phyloP scores from a whole-genome alignment of 106 monocot species.

The Platanthera zijinensis region DNA sequence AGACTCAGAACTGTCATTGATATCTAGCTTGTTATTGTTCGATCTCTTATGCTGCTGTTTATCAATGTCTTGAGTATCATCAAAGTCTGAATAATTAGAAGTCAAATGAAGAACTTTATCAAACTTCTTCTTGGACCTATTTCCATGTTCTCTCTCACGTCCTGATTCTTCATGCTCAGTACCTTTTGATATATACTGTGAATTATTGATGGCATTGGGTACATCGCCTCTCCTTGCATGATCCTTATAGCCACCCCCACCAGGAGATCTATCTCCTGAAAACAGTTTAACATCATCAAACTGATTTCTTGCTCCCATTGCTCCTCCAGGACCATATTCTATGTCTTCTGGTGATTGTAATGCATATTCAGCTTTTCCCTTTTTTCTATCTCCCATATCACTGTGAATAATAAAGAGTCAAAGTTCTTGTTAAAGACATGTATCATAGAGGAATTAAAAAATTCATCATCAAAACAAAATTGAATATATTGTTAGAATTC shows the following conservation, averaged over 20 bases:
- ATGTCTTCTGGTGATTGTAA: constrained; percentile 30
- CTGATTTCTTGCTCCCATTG: constrained; percentile 14
- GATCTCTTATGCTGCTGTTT: constrained; percentile 46
- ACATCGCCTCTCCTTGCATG: constrained; percentile 5
- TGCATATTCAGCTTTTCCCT: neutral
- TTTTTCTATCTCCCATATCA: constrained; percentile 18
- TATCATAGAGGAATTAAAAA: neutral
- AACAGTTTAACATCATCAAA: constrained; percentile 5
- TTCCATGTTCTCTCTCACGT: constrained; percentile 15
- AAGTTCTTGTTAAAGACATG: neutral
- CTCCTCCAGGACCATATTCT: constrained; percentile 39
- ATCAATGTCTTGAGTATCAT: constrained; percentile 20
- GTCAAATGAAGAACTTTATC: neutral
- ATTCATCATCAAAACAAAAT: neutral
- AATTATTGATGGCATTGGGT: neutral
- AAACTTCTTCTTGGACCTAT: constrained; percentile 14
- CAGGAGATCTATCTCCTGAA: constrained; percentile 9
- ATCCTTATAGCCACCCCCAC: constrained; percentile 10
- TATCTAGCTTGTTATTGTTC: constrained; percentile 26
- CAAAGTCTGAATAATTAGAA: constrained; percentile 32
- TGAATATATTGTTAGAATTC: no score
- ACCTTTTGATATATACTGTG: constrained; percentile 5
- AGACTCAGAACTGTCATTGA: constrained; percentile 34
- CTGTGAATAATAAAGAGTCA: constrained; percentile 28
- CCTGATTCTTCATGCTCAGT: constrained; percentile 15